Conservation (phyloP, 164 flowering plant genomes). For the Sextonia rubra region DNA sequence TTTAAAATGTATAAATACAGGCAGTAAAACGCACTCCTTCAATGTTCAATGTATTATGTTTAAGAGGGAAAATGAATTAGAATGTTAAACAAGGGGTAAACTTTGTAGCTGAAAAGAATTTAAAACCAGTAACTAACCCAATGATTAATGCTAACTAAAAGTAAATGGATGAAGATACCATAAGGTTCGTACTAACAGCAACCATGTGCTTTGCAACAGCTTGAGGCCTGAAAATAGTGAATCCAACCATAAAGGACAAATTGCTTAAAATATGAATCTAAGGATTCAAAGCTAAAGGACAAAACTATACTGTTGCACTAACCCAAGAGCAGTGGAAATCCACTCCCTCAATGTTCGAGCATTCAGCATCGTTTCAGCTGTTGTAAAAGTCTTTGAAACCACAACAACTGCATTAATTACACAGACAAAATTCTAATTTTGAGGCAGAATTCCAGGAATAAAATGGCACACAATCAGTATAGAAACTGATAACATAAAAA, state of each 20-base stretch:
- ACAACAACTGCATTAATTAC: conserved; percentile 67
- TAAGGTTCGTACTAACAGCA: conserved; percentile 92
- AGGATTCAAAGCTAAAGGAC: neutral
- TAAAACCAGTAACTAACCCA: too few relatives aligned
- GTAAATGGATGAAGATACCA: conserved; percentile 33
- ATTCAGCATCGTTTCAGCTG: conserved; percentile 98
- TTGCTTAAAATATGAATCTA: neutral
- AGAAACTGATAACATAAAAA: neutral
- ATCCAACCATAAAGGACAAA: neutral
- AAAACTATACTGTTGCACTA: conserved; percentile 16
- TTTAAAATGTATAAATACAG: too few relatives aligned
- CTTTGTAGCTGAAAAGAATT: too few relatives aligned
- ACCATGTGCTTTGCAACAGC: conserved; percentile 99
- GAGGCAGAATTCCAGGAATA: neutral
- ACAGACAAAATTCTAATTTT: conserved; percentile 8
- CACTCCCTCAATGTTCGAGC: conserved; percentile 95
- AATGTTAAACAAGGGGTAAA: too few relatives aligned
- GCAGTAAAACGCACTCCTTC: too few relatives aligned
- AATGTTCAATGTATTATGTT: too few relatives aligned
- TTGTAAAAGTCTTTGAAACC: conserved; percentile 97
- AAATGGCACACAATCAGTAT: conserved; percentile 2
- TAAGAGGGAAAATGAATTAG: too few relatives aligned
- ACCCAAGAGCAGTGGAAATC: conserved; percentile 89
- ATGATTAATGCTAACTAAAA: too few relatives aligned
- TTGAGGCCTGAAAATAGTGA: conserved; percentile 50